A percentile compares a stretch with the other conserved stretches of the same genome.
Evolutionary conservation across 2,329 filamentous ascomycete species (phyloP).

Genomic region (Trichophyton benhamiae): DNA sequence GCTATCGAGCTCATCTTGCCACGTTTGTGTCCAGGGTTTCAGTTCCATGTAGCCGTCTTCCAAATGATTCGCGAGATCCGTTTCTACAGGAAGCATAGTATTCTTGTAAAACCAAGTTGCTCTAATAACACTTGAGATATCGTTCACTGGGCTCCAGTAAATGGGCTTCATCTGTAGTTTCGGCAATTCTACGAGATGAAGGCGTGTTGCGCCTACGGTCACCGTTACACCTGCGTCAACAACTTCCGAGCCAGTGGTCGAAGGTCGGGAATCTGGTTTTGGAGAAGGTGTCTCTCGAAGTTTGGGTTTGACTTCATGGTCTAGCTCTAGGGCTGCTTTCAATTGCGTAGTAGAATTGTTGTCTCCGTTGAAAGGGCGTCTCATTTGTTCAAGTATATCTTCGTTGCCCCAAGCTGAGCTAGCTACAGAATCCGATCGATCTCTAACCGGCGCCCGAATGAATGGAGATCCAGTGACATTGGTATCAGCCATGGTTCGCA

Average conservation of each 20-base stretch:
- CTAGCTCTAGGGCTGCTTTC: not conserved
- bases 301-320: conserved; percentile 10
- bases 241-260: conserved; percentile 13
- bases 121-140: conserved; percentile 67
- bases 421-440: conserved; percentile 8
- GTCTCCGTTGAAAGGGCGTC: not conserved
- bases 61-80: conserved; percentile 75
- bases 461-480: conserved; percentile 41
- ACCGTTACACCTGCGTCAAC: conserved; percentile 44
- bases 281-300: not conserved
- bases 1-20: conserved; percentile 80
- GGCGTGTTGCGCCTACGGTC: conserved; percentile 74
- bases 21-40: conserved; percentile 80
- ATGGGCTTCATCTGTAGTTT: conserved; percentile 80
- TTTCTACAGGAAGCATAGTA: conserved; percentile 80
- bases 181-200: conserved; percentile 79
- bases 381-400: not conserved
- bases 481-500: conserved; percentile 10
- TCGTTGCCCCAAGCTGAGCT: conserved; percentile 2
- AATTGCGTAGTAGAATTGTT: not conserved
- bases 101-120: conserved; percentile 98
- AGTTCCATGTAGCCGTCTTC: conserved; percentile 84
- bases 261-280: not conserved
- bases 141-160: conserved; percentile 92
- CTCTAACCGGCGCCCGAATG: conserved; percentile 29